phyloP scores from a whole-genome alignment of 2,329 filamentous ascomycete species.

The Cordyceps tenuipes region DNA sequence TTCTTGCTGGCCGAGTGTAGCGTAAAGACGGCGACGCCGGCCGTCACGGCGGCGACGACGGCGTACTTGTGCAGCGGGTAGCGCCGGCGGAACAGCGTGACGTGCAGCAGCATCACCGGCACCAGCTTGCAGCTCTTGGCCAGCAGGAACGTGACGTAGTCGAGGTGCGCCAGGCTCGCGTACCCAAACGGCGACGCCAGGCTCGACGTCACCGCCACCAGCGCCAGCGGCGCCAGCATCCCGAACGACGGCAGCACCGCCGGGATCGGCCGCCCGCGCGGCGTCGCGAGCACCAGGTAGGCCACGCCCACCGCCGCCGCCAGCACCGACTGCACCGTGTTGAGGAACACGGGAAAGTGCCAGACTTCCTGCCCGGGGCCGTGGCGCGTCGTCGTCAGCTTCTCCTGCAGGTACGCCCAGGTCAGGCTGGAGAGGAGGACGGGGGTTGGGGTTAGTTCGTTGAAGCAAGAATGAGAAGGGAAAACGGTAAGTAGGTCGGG shows the following conservation, averaged over 20 bases:
- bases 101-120: constrained; percentile 96
- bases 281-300: constrained; percentile 66
- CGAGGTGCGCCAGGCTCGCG: constrained; percentile 82
- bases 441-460: too few relatives aligned
- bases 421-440: constrained; percentile 54
- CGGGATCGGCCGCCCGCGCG: constrained; percentile 31
- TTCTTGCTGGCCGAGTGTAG: constrained; percentile 62
- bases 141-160: constrained; percentile 96
- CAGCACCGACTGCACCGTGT: constrained; percentile 89
- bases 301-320: constrained; percentile 73
- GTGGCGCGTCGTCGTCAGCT: constrained; percentile 89
- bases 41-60: constrained; percentile 83
- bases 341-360: constrained; percentile 89
- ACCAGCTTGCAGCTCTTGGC: constrained; percentile 97
- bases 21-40: constrained; percentile 91
- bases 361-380: constrained; percentile 68
- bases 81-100: constrained; percentile 78
- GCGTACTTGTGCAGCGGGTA: constrained; percentile 97
- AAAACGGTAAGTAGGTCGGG: too few relatives aligned
- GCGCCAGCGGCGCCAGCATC: constrained; percentile 69
- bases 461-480: too few relatives aligned
- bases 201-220: constrained; percentile 80
- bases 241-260: constrained; percentile 67
- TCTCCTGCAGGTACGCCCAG: constrained; percentile 95
- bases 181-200: constrained; percentile 95